A percentile compares a stretch with the other conserved stretches of the same genome.
phyloP scores from a whole-genome alignment of 2,329 filamentous ascomycete genomes.

The Lasiodiplodia hormozganensis region DNA sequence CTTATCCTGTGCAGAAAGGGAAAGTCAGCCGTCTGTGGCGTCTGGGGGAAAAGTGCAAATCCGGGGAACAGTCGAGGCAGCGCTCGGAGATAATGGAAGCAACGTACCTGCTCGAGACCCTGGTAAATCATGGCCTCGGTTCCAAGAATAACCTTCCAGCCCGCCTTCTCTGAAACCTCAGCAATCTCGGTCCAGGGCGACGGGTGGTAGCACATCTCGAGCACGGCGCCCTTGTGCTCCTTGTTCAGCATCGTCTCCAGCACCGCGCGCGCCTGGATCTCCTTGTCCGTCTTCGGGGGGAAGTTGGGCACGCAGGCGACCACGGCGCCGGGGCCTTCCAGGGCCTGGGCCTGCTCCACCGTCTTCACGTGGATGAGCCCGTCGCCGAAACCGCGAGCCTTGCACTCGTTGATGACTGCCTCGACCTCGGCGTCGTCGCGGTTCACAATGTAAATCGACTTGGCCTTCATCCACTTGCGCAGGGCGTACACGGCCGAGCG shows the following conservation, averaged over 20 bases:
- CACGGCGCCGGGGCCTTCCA: slow-evolving; percentile 70
- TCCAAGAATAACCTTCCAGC: slow-evolving; percentile 77
- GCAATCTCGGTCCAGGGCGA: slow-evolving; percentile 71
- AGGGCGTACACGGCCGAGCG: slow-evolving; percentile 79
- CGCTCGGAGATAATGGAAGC: neutral
- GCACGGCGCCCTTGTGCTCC: slow-evolving; percentile 68
- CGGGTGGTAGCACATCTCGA: slow-evolving; percentile 88
- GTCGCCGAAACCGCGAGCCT: slow-evolving; percentile 64
- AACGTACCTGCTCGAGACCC: slow-evolving; percentile 70
- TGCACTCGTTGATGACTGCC: slow-evolving; percentile 70
- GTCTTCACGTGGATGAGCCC: slow-evolving; percentile 67
- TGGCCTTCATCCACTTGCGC: slow-evolving; percentile 71
- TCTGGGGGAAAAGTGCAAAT: slow-evolving; percentile 28
- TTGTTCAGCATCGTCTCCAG: slow-evolving; percentile 58
- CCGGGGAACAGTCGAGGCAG: slow-evolving; percentile 1
- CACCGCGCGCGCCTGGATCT: slow-evolving; percentile 66
- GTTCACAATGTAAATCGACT: slow-evolving; percentile 78
- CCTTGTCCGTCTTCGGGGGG: slow-evolving; percentile 68
- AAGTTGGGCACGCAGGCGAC: slow-evolving; percentile 80
- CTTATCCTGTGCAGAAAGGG: slow-evolving; percentile 39
- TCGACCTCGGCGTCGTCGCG: slow-evolving; percentile 72
- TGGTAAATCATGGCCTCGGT: slow-evolving; percentile 82
- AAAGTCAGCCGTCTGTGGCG: slow-evolving; percentile 20
- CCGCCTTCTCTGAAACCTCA: slow-evolving; percentile 63
- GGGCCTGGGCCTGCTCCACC: slow-evolving; percentile 63